These are phyloP conservation scores for Sphaerulina vaccinii DNA, from an alignment of 2,329 filamentous ascomycete species.

Conservation along the genomic window DNA sequence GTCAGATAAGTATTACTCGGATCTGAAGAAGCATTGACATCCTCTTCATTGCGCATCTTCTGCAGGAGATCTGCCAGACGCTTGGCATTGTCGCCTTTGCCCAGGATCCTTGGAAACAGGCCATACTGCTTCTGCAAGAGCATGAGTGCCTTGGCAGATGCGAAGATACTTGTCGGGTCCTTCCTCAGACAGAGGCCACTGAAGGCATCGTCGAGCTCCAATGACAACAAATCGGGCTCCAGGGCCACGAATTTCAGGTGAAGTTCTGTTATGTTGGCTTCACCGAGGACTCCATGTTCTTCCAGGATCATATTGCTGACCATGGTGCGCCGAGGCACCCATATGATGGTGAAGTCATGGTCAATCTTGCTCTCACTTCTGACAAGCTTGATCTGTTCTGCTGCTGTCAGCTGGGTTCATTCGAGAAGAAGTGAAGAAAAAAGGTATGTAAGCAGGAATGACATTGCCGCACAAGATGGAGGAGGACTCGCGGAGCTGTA, in stretches of 20 bases:
- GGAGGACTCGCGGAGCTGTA: constrained; percentile 24
- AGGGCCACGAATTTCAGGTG: constrained; percentile 87
- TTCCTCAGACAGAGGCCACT: constrained; percentile 84
- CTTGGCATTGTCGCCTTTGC: constrained; percentile 93
- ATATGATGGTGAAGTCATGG: constrained; percentile 96
- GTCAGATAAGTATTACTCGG: constrained; percentile 47
- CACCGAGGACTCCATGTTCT: constrained; percentile 87
- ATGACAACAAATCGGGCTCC: constrained; percentile 84
- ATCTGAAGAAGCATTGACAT: constrained; percentile 48
- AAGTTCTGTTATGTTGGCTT: constrained; percentile 84
- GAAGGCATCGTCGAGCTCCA: constrained; percentile 87
- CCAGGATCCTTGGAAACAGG: constrained; percentile 88
- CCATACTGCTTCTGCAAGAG: constrained; percentile 87
- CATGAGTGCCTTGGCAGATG: constrained; percentile 91
- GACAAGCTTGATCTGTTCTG: constrained; percentile 87
- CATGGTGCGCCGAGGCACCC: constrained; percentile 87
- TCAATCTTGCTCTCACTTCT: constrained; percentile 83
- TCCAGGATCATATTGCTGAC: constrained; percentile 90
- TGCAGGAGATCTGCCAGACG: constrained; percentile 80
- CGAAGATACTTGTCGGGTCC: constrained; percentile 85
- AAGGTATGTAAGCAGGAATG: constrained; percentile 51
- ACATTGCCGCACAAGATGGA: constrained; percentile 30
- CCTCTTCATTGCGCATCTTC: constrained; percentile 91
- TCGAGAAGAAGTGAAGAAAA: constrained; percentile 35
- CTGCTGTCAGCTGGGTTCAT: constrained; percentile 9